Evolutionary conservation across 257 asterid species (phyloP), one percentile per base, ranked within the genome.

Genomic region (Thymus mandschuricus): DNA sequence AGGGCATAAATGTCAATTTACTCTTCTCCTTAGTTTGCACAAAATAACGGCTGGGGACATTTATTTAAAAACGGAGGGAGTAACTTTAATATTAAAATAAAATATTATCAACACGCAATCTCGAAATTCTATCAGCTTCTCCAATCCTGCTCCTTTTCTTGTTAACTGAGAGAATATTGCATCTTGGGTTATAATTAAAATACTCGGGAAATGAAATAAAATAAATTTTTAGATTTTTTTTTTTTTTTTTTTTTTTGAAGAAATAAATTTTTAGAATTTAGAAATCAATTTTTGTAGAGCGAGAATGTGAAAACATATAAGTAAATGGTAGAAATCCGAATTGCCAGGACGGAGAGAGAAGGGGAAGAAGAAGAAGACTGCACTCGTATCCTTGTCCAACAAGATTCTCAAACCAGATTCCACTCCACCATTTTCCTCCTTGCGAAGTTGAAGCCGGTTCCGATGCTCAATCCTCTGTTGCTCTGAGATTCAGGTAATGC

Each of bases 401-500:
- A 40, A 51, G 56, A 65, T 50, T 35, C 45, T 59, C 29, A 3
- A 13, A 12, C 43, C 61, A 4, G 21, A 35, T 74, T 67, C 2
- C 28, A 3, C 56, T 43, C 5, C 4, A 70, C 30, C 5, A 28
- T 55, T 54, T 5, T 55, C 74, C 66, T 40, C 76, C 69, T 27
- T 8, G 3, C 38, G 33, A 70, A 57, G 34, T 60, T 38, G 11
- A 44, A 41, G 64, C 60, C 35, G 74, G 43, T 72, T 71, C 66
- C 29, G 5, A 27, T 63, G 21, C 75, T 59, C 56, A 33, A 68
- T 35, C 49, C 50, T 29, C 50, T 49, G 33, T 59, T 13, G 15
- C 55, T 66, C 65, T 62, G 66, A 56, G 49, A 38, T 79, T 60
- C 52, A 29, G 84, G 81, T 80, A 76, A 49, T 48, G 57, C 59